Conservation (phyloP, 1,284 basidiomycete genomes). For the Dichomitus squalens region DNA sequence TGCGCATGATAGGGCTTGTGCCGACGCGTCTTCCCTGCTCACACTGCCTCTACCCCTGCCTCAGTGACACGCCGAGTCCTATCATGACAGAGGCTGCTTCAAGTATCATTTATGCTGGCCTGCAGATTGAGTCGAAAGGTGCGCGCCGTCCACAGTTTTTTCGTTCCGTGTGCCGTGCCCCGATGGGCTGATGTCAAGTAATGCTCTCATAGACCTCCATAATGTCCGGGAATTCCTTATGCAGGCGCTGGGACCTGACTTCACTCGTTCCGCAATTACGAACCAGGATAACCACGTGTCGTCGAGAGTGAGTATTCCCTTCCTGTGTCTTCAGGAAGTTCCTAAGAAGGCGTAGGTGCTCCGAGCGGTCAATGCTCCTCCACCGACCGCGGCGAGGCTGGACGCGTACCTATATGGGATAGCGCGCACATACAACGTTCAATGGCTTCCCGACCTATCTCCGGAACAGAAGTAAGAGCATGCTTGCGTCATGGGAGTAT, state of each 20-base stretch:
- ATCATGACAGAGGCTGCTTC: conserved; percentile 63
- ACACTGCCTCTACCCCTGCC: neutral
- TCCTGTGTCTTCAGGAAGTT: neutral
- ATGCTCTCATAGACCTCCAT: conserved; percentile 53
- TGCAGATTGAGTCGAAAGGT: conserved; percentile 63
- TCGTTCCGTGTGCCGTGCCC: neutral
- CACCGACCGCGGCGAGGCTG: conserved; percentile 56
- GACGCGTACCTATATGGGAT: conserved; percentile 58
- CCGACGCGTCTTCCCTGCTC: neutral
- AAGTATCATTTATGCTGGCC: conserved; percentile 64
- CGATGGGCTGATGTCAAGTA: neutral
- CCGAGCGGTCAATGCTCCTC: conserved; percentile 49
- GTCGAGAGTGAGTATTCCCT: conserved; percentile 41
- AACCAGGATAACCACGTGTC: conserved; percentile 61
- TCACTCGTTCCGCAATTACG: conserved; percentile 51
- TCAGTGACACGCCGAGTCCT: conserved; percentile 47
- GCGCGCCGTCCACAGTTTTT: neutral
- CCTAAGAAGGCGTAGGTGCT: conserved; percentile 45
- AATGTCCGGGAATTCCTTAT: conserved; percentile 55
- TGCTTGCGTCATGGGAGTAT: neutral
- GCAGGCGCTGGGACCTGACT: conserved; percentile 57
- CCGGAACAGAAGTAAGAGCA: conserved; percentile 61
- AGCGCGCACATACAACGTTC: conserved; percentile 53
- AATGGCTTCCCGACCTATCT: conserved; percentile 62
- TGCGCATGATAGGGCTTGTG: conserved; percentile 26